Percentiles rank a stretch among this genome's conserved stretches.
Conservation (phyloP, 148 eudicot genomes). For the Spergularia marina region DNA sequence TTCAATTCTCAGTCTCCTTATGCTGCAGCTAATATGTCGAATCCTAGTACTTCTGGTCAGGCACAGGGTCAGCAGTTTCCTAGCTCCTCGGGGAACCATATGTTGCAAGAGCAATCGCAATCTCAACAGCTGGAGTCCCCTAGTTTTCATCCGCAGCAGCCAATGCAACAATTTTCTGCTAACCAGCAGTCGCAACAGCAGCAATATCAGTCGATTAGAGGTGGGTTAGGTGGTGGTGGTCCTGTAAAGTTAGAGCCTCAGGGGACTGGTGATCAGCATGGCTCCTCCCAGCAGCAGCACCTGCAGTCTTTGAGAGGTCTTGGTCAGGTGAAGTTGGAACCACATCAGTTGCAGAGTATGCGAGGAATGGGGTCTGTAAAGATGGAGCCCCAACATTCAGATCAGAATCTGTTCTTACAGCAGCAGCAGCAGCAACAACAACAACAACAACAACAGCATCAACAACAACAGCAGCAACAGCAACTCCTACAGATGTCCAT, state of each 20-base stretch:
- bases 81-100: constrained; percentile 42
- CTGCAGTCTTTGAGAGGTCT: constrained; percentile 64
- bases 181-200: constrained; percentile 48
- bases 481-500: constrained; percentile 62
- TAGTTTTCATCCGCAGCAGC: constrained; percentile 57
- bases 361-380: constrained; percentile 56
- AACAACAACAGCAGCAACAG: constrained; percentile 75
- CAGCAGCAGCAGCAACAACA: constrained; percentile 74
- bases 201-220: constrained; percentile 52
- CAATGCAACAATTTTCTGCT: constrained; percentile 43
- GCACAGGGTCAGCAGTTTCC: constrained; percentile 46
- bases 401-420: constrained; percentile 62
- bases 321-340: constrained; percentile 69
- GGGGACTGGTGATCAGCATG: constrained; percentile 45
- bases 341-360: constrained; percentile 61
- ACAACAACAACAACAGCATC: constrained; percentile 39
- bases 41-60: constrained; percentile 42
- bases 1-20: constrained; percentile 53
- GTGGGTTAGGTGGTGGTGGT: constrained; percentile 51
- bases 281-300: constrained; percentile 39
- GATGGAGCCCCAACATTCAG: constrained; percentile 81
- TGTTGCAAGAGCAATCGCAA: constrained; percentile 60
- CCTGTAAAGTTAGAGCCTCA: constrained; percentile 64
- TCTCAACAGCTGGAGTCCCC: constrained; percentile 55
- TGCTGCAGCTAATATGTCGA: constrained; percentile 38